phyloP scores from a whole-genome alignment of 495 filamentous ascomycete genomes.

The Neurospora sp. region DNA sequence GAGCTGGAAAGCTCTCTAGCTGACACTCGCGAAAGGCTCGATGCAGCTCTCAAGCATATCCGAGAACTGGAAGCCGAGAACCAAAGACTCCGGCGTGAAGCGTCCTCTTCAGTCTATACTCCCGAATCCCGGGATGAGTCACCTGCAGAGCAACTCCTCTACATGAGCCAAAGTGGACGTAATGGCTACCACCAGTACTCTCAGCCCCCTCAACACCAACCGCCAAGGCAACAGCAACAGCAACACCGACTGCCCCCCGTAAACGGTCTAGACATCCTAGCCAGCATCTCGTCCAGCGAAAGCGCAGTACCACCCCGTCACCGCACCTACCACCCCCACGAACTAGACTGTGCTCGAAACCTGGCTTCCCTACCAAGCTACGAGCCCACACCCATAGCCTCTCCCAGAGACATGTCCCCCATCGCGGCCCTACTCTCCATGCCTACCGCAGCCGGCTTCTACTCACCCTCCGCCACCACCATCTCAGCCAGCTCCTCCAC shows the following conservation, averaged over 20 bases:
- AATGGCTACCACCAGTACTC: not conserved
- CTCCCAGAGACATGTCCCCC: not conserved
- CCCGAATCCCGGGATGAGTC: not conserved
- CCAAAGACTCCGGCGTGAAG: slow-evolving; percentile 3
- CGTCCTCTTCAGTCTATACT: not conserved
- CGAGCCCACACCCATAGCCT: not conserved
- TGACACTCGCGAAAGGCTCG: slow-evolving; percentile 7
- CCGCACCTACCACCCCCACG: not conserved
- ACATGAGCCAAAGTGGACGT: not conserved
- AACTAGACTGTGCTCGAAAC: not conserved
- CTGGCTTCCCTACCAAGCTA: not conserved
- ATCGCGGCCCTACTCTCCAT: not conserved
- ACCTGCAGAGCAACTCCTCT: not conserved
- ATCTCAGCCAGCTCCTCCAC: not conserved
- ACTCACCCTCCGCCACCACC: not conserved
- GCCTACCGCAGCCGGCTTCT: not conserved
- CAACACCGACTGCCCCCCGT: not conserved
- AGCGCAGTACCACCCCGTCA: not conserved
- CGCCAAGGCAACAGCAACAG: not conserved
- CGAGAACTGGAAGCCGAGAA: slow-evolving; percentile 12
- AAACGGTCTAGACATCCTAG: not conserved
- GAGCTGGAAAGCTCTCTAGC: slow-evolving; percentile 14
- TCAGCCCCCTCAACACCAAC: not conserved
- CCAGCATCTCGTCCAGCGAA: not conserved
- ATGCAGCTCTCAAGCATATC: slow-evolving; percentile 10